Evolutionary conservation across 805 yeast genomes (phyloP), one percentile per base, ranked within the genome.

Genomic region (Candida broadrunensis): DNA sequence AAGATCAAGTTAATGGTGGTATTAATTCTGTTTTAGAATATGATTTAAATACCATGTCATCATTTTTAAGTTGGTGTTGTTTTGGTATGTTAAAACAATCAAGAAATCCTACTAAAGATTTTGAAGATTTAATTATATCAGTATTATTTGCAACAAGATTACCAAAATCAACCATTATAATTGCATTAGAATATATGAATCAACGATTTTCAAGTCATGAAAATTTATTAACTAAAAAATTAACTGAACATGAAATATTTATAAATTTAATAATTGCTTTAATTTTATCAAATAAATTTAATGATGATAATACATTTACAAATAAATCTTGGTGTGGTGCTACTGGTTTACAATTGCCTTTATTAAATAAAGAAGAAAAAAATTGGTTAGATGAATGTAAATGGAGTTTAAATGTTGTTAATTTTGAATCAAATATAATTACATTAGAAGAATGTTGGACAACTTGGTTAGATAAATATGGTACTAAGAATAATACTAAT

Each of bases 321-420:
- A 91, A 91, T 67, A 83, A 81, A 55, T 88, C 97, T 6, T 91
- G 99, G 99, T 78, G 88, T 32, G 89, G 88, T 46, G 98, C 97
- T n/a, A 86, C 97, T 4, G 95, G 95, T 15, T 74, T 91, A 47
- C 63, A 78, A 5, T 71, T 87, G 36, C 55, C 56, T 2, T 63
- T 74, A 26, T 73, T 91, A 47, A 88, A 90, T 54, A 54, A 58
- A 14, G 66, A 79, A 45, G 99, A 91, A 67, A 77, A 76, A 39
- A 70, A 67, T 34, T 91, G 95, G 91, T 72, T 88, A 44, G 52
- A 57, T 8, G 69, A 71, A 25, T 71, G 83, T 38, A 65, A 78
- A 44, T 84, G 88, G 87, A 73, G 70, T 52, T 64, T 84, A 41
- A 67, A 61, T 44, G 72, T 66, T 3, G 72, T 65, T 27, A 56